Conservation (phyloP, 441 rosid species). For the Isatis lusitanica region DNA sequence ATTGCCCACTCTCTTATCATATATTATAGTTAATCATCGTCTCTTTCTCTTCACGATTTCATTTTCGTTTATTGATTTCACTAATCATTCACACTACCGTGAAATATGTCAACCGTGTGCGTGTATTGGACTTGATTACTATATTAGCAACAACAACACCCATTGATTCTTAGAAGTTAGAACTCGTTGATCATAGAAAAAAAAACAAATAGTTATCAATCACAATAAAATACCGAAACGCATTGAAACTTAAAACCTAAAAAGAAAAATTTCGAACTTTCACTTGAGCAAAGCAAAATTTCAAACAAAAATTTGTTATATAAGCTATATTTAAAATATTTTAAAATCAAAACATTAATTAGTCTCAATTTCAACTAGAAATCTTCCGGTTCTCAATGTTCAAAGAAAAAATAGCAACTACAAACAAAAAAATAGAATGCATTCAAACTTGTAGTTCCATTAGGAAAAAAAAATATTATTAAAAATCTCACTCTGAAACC, state of each 20-base stretch:
- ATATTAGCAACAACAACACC: neutral
- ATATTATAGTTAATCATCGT: constrained; percentile 26
- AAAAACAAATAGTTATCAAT: neutral
- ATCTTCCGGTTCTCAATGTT: neutral
- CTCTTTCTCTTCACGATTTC: constrained; percentile 32
- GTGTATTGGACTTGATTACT: constrained; percentile 16
- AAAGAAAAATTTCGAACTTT: neutral
- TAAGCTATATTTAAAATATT: neutral
- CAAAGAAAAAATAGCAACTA: neutral
- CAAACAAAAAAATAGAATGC: neutral
- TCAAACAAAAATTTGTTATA: neutral
- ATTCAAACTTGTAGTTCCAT: neutral
- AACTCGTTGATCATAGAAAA: neutral
- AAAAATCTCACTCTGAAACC: neutral
- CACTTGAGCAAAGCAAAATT: neutral
- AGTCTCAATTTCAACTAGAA: neutral
- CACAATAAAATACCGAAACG: neutral
- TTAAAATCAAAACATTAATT: neutral
- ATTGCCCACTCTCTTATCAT: constrained; percentile 9
- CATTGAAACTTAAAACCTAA: neutral
- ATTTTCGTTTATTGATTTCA: constrained; percentile 4
- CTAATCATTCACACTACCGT: constrained; percentile 6
- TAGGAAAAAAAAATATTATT: neutral
- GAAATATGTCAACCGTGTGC: constrained; percentile 27
- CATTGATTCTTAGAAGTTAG: neutral